Evolutionary conservation across 2,329 filamentous ascomycete species (phyloP), one percentile per base, ranked within the genome.

Genomic region (Fusarium luffae): DNA sequence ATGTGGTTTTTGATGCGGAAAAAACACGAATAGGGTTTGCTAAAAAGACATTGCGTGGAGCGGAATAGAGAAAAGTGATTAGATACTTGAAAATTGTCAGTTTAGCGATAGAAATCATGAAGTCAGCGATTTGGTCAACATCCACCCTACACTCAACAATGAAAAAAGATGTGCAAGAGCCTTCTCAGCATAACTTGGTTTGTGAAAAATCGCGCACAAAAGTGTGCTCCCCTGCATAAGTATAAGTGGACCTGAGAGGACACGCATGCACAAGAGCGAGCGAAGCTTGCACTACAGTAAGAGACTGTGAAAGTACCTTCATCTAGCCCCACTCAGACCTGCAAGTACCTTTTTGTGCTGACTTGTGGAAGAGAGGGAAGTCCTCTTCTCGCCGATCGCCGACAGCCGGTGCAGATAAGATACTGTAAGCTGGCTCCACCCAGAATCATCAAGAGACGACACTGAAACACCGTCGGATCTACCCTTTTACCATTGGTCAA

Each of bases 1-100:
- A 87, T 71, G 85, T 88, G 23, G 85, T 84, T 27, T 89, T 88
- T 75, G 85, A 88, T 72, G 82, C 62, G 7, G 67, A 66, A 5
- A 70, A 68, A 34, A 57, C 50, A 11, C 62, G 59, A 4, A 54
- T 75, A 34, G 74, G 74, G 16, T 75, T 72, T 68, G 71, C 71
- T 11, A 63, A 54, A 11, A 74, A 74, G 61, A 18, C 37, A 28
- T 12, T 66, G 5, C n/a, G 8, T 25, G 37, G 40, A 27, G 14
- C 18, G 11, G 13, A 60, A 23, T 59, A 48, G 34, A 25, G 3
- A n/a, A 18, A 23, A 27, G 11, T 6, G 18, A 19, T n/a, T 41
- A 37, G 10, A 14, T 11, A 4, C 18, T 21, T 52, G n/a, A 16
- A 23, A 51, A 14, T 19, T 42, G 41, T 42, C 23, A 28, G 7